Conservation (phyloP, 106 monocot genomes). For the Triglochin maritima region DNA sequence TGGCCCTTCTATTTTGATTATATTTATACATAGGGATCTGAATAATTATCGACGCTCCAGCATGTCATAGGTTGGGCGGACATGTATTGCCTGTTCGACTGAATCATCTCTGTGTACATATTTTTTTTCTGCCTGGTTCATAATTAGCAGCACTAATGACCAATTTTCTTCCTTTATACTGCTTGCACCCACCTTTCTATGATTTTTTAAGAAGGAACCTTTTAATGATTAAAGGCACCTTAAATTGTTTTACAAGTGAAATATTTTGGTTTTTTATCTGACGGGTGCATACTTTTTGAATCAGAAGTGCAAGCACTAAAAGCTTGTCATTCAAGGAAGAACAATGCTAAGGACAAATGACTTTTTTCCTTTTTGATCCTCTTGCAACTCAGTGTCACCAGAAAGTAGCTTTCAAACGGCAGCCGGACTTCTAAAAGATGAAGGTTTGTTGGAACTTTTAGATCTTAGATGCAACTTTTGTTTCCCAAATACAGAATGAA, state of each 20-base stretch:
- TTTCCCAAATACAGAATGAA: too few relatives aligned
- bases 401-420: neutral
- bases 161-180: neutral
- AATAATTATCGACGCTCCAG: too few relatives aligned
- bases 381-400: neutral
- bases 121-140: neutral
- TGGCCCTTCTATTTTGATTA: too few relatives aligned
- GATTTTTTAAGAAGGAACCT: neutral
- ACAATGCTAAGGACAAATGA: conserved; percentile 4
- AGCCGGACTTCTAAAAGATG: too few relatives aligned
- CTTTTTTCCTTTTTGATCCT: neutral
- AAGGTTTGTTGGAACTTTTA: too few relatives aligned
- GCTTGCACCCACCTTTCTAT: neutral
- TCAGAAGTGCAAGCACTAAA: conserved; percentile 11
- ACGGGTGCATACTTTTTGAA: too few relatives aligned
- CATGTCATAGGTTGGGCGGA: too few relatives aligned
- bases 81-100: too few relatives aligned
- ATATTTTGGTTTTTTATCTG: neutral
- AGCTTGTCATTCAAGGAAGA: conserved; percentile 5
- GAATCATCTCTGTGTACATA: too few relatives aligned
- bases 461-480: too few relatives aligned
- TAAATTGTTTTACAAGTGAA: neutral
- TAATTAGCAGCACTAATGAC: neutral
- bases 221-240: neutral
- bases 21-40: too few relatives aligned